A percentile compares a stretch with the other conserved stretches of the same genome.
Conservation (phyloP, 768 basidiomycete species). For the Russula abietina region DNA sequence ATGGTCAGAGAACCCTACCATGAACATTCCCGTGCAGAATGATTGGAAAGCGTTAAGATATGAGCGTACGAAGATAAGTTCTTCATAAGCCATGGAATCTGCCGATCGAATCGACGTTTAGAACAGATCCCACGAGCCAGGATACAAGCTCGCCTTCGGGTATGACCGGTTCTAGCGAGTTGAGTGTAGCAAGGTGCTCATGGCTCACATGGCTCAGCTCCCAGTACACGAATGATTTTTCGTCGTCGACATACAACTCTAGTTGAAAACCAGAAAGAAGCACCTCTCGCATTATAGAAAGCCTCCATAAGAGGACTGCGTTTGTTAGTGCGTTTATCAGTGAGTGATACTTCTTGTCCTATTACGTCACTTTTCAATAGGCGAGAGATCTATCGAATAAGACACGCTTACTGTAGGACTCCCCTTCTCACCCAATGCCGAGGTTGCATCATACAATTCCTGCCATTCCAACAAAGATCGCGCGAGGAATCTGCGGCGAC, state of each 20-base stretch:
- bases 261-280: slow-evolving; percentile 72
- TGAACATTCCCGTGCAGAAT: slow-evolving; percentile 48
- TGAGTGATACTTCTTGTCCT: slow-evolving; percentile 21
- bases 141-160: slow-evolving; percentile 33
- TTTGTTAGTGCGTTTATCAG: slow-evolving; percentile 35
- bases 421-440: slow-evolving; percentile 28
- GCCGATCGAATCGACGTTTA: background rate
- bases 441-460: slow-evolving; percentile 45
- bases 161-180: slow-evolving; percentile 40
- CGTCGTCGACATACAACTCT: slow-evolving; percentile 62
- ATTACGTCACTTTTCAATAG: background rate
- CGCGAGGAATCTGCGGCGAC: slow-evolving; percentile 58
- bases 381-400: background rate
- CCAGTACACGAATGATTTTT: slow-evolving; percentile 74
- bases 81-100: slow-evolving; percentile 16
- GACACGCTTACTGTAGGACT: slow-evolving; percentile 23
- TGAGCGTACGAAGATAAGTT: slow-evolving; percentile 14
- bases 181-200: slow-evolving; percentile 48
- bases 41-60: slow-evolving; percentile 30
- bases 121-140: background rate
- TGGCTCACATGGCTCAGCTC: slow-evolving; percentile 55
- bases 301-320: slow-evolving; percentile 50
- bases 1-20: slow-evolving; percentile 35
- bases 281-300: slow-evolving; percentile 58
- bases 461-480: slow-evolving; percentile 66